Conservation (phyloP, 306 rosid genomes). For the Heteromeles arbutifolia region DNA sequence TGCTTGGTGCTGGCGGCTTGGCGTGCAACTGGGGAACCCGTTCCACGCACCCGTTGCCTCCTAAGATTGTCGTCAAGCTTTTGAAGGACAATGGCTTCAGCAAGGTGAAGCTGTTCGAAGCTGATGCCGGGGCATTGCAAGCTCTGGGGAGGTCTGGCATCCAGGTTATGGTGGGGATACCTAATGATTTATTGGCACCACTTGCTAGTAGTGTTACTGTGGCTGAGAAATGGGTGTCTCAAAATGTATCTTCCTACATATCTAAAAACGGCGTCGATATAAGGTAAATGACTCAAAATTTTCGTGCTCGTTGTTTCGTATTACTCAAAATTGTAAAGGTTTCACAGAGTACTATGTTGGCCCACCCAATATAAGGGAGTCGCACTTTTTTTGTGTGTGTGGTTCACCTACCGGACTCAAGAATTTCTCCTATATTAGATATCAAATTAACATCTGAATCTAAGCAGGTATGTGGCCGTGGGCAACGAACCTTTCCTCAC, state of each 20-base stretch:
- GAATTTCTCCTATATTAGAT: no score
- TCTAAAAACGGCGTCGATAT: slow-evolving; percentile 64
- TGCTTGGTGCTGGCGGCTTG: slow-evolving; percentile 63
- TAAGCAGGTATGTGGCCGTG: slow-evolving; percentile 62
- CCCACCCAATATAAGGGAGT: not conserved
- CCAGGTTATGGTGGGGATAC: slow-evolving; percentile 84
- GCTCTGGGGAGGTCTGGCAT: slow-evolving; percentile 80
- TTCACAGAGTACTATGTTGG: not conserved
- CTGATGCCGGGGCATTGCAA: slow-evolving; percentile 60
- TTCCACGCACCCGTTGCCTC: slow-evolving; percentile 64
- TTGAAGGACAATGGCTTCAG: slow-evolving; percentile 75
- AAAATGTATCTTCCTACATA: slow-evolving; percentile 59
- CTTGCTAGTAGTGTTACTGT: slow-evolving; percentile 54
- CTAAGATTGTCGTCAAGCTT: slow-evolving; percentile 52
- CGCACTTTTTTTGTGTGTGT: not conserved
- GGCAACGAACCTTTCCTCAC: slow-evolving; percentile 92
- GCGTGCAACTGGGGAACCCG: slow-evolving; percentile 87
- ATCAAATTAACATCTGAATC: not conserved
- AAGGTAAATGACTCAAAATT: slow-evolving; percentile 35
- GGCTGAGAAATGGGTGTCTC: slow-evolving; percentile 73
- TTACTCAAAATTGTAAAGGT: not conserved
- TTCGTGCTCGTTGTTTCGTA: not conserved
- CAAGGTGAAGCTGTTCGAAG: slow-evolving; percentile 89
- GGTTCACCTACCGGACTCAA: not conserved
- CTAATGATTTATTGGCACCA: slow-evolving; percentile 66